These are phyloP conservation scores for Podochytrium sp. DNA, from an alignment of 192 early-diverging fungal species.

Conservation along the genomic window DNA sequence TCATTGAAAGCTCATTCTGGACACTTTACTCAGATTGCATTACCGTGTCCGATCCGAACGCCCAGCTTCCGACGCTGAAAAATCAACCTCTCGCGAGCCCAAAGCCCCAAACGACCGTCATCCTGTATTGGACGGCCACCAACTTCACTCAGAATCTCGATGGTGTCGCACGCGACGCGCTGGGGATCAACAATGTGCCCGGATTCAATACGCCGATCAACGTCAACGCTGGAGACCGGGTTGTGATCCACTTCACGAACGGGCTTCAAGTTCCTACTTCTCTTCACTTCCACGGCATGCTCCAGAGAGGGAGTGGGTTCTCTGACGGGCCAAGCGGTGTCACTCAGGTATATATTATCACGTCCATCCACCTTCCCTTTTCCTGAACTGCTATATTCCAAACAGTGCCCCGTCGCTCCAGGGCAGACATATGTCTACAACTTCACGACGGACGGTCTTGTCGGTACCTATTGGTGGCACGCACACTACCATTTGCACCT, in stretches of 20 bases:
- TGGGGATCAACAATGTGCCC: background rate
- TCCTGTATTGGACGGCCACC: conserved; percentile 5
- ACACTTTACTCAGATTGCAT: background rate
- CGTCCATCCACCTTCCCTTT: too few relatives aligned
- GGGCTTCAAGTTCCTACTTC: conserved; percentile 49
- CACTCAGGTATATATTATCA: too few relatives aligned
- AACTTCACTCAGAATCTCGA: conserved; percentile 1
- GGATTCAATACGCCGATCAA: conserved; percentile 8
- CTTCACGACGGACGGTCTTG: too few relatives aligned
- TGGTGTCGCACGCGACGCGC: background rate
- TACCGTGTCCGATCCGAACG: background rate
- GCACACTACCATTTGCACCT: conserved; percentile 55
- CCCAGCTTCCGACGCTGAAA: too few relatives aligned
- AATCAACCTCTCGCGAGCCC: conserved; percentile 39
- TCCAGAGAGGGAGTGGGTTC: conserved; percentile 70
- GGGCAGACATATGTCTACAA: conserved; percentile 71
- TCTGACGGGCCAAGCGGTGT: conserved; percentile 73
- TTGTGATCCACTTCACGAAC: conserved; percentile 29
- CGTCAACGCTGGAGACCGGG: conserved; percentile 19
- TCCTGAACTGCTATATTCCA: too few relatives aligned
- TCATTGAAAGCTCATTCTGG: background rate
- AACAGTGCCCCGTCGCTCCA: conserved; percentile 74
- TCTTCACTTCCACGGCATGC: conserved; percentile 77
- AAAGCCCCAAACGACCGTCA: background rate
- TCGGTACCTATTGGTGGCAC: conserved; percentile 13